phyloP scores from a whole-genome alignment of 2,329 filamentous ascomycete species.

The Endothia cerciana region DNA sequence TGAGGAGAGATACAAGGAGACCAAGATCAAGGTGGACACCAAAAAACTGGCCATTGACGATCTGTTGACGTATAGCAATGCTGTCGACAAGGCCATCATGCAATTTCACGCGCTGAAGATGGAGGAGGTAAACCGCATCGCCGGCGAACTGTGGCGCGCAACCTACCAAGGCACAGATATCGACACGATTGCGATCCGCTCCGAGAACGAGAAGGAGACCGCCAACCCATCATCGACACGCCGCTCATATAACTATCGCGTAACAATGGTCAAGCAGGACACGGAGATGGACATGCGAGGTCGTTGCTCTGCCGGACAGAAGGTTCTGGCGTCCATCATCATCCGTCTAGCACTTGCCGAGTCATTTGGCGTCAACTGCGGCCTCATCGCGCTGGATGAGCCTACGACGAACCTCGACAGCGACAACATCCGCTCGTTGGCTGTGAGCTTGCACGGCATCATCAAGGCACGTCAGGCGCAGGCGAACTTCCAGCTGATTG shows the following conservation, averaged over 20 bases:
- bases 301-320: constrained; percentile 94
- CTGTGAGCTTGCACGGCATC: constrained; percentile 82
- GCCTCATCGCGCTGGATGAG: constrained; percentile 94
- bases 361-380: constrained; percentile 94
- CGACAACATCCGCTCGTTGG: constrained; percentile 91
- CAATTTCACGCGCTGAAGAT: constrained; percentile 95
- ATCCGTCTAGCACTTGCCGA: constrained; percentile 95
- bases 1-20: constrained; percentile 77
- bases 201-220: constrained; percentile 74
- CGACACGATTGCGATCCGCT: constrained; percentile 93
- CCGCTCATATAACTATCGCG: constrained; percentile 92
- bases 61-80: constrained; percentile 77
- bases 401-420: constrained; percentile 95
- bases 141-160: constrained; percentile 93
- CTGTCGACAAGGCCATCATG: constrained; percentile 96
- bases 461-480: constrained; percentile 83
- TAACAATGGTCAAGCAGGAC: constrained; percentile 97
- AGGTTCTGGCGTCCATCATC: constrained; percentile 95
- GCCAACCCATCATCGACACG: constrained; percentile 55
- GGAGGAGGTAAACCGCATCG: constrained; percentile 95
- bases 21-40: constrained; percentile 86
- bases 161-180: constrained; percentile 98
- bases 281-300: constrained; percentile 99
- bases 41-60: constrained; percentile 94
- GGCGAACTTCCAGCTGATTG: constrained; percentile 95